Base-by-base conservation (phyloP, 352 stramenopile species). In the Phytophthora chlamydospora region DNA sequence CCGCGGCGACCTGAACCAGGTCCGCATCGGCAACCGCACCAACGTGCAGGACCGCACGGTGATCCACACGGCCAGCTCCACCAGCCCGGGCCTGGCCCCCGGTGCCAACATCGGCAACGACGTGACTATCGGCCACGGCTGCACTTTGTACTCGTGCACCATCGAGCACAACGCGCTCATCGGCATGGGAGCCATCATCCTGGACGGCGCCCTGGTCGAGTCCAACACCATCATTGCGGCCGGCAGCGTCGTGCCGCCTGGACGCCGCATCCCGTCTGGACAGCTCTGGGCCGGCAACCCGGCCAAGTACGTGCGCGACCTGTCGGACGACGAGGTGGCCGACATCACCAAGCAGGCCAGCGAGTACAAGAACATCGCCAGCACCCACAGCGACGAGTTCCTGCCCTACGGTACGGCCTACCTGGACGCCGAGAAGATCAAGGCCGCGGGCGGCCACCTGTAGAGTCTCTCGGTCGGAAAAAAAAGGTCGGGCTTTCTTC, bases 251-350 rank as follows among this genome's bases (percentile, higher is more conserved):
- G 83, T 99, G 56, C 81, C 92, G 21, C 80, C 84, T 62, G 88
- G 90, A 43, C 83, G 84, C 58, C 80, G 90, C 41, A 91, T 99
- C 53, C 94, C 91, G 40, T 80, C 81, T 36, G 93, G 93, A 57
- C 95, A 99, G 74, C 86, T 97, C 43, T 99, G 96, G 97, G 95
- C 84, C n/a, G 97, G 97, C 60, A 98, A 98, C 76, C 97, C 97
- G 42, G 95, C 96, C 56, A 94, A 93, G 68, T 98, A 97, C 81
- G 76, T 98, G 39, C 88, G 87, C 35, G 83, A 97, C 57, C 83
- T 98, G 59, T 93, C 90, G 68, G 86, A 97, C 59, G 91, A 98
- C 62, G 96, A 98, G 69, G 83, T 96, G 61, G 86, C 86, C 62
- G 84, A 94, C 69, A 92, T 96, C 54, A 74, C 73, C 55, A 93